Conservation (phyloP, 768 basidiomycete genomes). For the Fomitopsis pulvina region DNA sequence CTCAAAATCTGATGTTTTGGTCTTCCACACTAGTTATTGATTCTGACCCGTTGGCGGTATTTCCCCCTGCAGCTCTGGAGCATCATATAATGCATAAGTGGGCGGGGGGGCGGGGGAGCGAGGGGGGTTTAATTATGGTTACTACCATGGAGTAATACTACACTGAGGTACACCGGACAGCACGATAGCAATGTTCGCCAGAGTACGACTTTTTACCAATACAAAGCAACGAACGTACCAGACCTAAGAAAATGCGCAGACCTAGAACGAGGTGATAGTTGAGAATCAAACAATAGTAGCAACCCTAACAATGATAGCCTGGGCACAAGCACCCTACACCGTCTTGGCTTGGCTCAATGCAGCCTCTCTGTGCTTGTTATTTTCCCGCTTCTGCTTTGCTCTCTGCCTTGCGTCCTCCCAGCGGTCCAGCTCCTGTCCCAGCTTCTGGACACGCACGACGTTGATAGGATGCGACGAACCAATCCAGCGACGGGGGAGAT, state of each 20-base stretch:
- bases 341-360: too few species aligned
- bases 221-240: neutral
- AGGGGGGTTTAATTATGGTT: neutral
- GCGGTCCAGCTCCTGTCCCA: slow-evolving; percentile 60
- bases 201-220: neutral
- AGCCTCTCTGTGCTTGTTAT: too few species aligned
- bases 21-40: neutral
- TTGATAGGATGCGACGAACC: slow-evolving; percentile 64
- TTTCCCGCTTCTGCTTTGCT: slow-evolving; percentile 9
- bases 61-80: neutral
- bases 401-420: slow-evolving; percentile 54
- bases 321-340: neutral
- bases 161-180: neutral
- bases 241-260: neutral
- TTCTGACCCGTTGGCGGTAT: neutral
- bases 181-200: neutral
- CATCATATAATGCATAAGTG: neutral
- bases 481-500: slow-evolving; percentile 24
- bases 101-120: neutral
- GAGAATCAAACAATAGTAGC: neutral
- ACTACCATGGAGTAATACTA: neutral
- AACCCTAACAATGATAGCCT: neutral
- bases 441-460: slow-evolving; percentile 50
- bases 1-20: neutral
- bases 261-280: neutral